Evolutionary conservation across 768 basidiomycete species (phyloP).

Genomic region (Naganishia vishniacii): DNA sequence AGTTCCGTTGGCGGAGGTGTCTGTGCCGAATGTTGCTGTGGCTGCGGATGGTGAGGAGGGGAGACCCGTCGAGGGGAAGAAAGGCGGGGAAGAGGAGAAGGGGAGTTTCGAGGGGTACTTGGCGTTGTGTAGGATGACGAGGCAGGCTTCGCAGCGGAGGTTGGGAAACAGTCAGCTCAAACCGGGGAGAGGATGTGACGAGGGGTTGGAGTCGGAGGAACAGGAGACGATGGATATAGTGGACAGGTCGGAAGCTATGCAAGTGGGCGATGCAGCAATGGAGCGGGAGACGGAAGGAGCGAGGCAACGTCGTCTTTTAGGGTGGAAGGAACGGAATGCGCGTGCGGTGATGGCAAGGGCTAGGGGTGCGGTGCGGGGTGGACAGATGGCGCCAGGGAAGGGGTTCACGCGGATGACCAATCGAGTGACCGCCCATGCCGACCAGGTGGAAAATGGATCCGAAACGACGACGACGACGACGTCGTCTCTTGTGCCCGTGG

Average conservation of each 20-base stretch:
- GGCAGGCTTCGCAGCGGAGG: constrained; percentile 1
- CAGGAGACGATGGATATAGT: no score
- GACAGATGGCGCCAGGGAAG: neutral
- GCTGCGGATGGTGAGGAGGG: neutral
- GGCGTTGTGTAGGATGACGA: constrained; percentile 1
- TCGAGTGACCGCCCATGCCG: neutral
- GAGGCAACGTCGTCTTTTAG: neutral
- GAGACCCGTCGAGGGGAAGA: no score
- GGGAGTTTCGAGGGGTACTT: constrained; percentile 5
- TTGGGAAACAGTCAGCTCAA: neutral
- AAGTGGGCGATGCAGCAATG: no score
- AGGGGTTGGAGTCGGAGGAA: neutral
- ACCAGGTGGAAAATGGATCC: neutral
- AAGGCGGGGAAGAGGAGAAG: neutral
- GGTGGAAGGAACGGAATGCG: neutral
- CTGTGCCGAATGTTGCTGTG: neutral
- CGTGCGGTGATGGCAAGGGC: neutral
- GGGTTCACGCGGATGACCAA: neutral
- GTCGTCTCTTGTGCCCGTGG: neutral
- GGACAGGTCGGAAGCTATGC: no score
- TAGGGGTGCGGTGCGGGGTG: neutral
- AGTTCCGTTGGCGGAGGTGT: neutral
- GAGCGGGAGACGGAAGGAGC: no score
- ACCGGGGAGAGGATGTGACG: neutral
- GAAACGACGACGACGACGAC: neutral